Conservation (phyloP, 2,329 filamentous ascomycete genomes). For the Cordyceps tenuipes region DNA sequence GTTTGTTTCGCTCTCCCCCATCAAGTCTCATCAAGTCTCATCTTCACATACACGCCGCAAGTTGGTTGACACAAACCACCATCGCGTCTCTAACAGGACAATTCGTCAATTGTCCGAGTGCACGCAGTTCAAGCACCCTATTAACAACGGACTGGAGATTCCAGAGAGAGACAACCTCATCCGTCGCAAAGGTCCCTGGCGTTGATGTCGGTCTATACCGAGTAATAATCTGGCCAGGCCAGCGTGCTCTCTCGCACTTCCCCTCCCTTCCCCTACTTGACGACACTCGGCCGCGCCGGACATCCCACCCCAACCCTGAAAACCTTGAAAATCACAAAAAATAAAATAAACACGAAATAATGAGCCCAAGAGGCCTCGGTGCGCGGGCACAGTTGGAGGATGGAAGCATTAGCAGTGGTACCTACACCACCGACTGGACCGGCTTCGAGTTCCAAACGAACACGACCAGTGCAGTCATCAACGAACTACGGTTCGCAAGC, state of each 20-base stretch:
- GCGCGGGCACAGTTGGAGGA: neutral
- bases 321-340: too few species aligned
- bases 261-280: neutral
- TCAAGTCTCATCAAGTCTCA: neutral
- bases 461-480: constrained; percentile 38
- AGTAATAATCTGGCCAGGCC: constrained; percentile 9
- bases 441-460: constrained; percentile 30
- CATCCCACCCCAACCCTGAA: neutral
- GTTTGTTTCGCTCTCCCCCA: neutral
- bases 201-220: neutral
- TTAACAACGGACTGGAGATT: neutral
- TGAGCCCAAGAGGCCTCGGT: neutral
- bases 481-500: constrained; percentile 42
- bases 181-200: neutral
- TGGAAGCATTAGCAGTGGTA: constrained; percentile 4
- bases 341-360: neutral
- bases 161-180: neutral
- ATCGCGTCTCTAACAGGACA: neutral
- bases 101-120: neutral
- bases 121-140: neutral
- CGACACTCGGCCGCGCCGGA: neutral
- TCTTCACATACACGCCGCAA: neutral
- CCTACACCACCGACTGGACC: constrained; percentile 7
- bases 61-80: neutral
- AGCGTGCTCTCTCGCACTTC: neutral